Base-by-base conservation (phyloP, 2,329 filamentous ascomycete species). In the Cladosporium austrohemisphaericum region DNA sequence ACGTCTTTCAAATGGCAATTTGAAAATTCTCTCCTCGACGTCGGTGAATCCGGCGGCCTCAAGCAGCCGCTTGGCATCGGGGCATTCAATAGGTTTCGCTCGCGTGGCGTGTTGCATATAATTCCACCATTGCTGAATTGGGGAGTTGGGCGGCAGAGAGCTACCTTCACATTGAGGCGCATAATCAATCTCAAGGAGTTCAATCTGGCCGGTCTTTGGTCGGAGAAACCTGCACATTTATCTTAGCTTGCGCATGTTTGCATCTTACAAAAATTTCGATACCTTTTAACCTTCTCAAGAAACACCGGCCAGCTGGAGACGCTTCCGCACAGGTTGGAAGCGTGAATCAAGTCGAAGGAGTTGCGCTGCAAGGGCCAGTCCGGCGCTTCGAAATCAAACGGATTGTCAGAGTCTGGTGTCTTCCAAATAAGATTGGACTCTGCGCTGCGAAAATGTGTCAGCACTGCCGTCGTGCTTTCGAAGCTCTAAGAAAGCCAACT, bases 151-250 rank as follows among this genome's bases (percentile, higher is more conserved):
- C 9, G 79, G 52, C 16, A 58, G 75, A 11, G 86, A 69, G 1
- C 80, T 80, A 28, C 87, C 81, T 55, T 89, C 84, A 61, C 82
- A 86, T 44, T 81, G 81, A 14, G 89, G 88, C 40, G 79, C 74
- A 68, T 87, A 87, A 67, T 97, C 89, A 48, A 97, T 85, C 65
- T 97, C 92, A 40, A 95, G 80, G 58, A 95, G 89, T 68, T 97
- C 91, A 49, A 96, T 77, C 63, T 77, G 79, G 47, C 91, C 92
- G 13, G 44, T 47, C 32, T 73, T 77, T 1, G 89, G 88, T 58
- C 82, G 83, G 20, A 96, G 76, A 63, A 94, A 87, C 46, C 85
- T 89, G 55, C 13, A 11, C 18, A 3, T 19, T 23, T 29, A 41
- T 32, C 23, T 53, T 8, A 55, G 49, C n/a, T 19, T 19, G 6